Percentiles rank a stretch among this genome's conserved stretches.
These are phyloP conservation scores for Penicillium robsamsonii DNA, from an alignment of 495 filamentous ascomycete genomes.

Conservation along the genomic window DNA sequence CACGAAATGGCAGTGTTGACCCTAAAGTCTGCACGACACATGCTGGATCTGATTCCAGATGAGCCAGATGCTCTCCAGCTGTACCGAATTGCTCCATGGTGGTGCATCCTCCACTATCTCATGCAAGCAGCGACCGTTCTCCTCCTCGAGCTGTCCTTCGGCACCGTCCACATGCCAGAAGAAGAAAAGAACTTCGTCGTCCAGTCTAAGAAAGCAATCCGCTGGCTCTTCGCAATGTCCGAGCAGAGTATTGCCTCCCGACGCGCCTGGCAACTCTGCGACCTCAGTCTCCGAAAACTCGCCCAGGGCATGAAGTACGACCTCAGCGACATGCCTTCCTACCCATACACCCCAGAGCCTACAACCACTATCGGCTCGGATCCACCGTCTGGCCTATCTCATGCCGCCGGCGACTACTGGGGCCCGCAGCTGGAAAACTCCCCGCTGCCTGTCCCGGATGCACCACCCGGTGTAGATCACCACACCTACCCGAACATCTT, in stretches of 20 bases:
- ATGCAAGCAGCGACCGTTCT: conserved; percentile 62
- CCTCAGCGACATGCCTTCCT: conserved; percentile 36
- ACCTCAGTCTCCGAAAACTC: conserved; percentile 41
- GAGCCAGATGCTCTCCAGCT: conserved; percentile 45
- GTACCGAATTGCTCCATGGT: conserved; percentile 62
- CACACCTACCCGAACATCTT: conserved; percentile 4
- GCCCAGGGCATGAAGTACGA: conserved; percentile 44
- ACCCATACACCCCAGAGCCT: conserved; percentile 24
- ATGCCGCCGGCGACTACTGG: conserved; percentile 5
- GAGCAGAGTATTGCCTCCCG: conserved; percentile 52
- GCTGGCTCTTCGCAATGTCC: conserved; percentile 56
- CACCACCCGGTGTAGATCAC: conserved; percentile 8
- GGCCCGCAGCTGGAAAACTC: conserved; percentile 15
- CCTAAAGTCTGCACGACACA: conserved; percentile 52
- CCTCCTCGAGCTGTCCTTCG: conserved; percentile 61
- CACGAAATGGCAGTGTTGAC: conserved; percentile 54
- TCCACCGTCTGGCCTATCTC: not conserved
- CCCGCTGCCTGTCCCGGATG: not conserved
- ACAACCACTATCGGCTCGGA: conserved; percentile 14
- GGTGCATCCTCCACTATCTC: conserved; percentile 62
- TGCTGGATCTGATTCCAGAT: conserved; percentile 54
- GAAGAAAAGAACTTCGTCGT: conserved; percentile 47
- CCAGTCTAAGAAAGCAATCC: conserved; percentile 52
- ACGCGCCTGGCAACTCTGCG: conserved; percentile 59
- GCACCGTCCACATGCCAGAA: conserved; percentile 52